Base-by-base conservation (phyloP, 371 early-diverging fungal species). In the Entomophthora muscae region DNA sequence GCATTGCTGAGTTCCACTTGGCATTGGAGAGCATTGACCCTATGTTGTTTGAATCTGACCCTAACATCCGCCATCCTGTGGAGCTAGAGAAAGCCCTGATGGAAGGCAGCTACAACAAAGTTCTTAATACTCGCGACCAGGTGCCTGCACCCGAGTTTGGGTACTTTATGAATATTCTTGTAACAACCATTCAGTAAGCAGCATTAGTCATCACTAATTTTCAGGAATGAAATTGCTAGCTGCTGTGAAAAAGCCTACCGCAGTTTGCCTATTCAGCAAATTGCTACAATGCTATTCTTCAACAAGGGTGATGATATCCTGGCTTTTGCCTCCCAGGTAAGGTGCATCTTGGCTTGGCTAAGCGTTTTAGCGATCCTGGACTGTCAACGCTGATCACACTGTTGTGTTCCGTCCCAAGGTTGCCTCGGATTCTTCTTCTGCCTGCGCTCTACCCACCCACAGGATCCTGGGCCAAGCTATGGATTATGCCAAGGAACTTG, bases 61-160 rank as follows among this genome's bases (percentile, higher is more conserved):
- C 79, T 29, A 91, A 82, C 69, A 90, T 97, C 67, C 82, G 83
- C 64, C 91, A 93, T 70, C 91, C 98, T 3, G 79, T 95, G 62
- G 83, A 89, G 71, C 75, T 96, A 65, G 90, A 89, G 69, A 89
- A 88, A 76, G 89, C 84, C 62, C 75, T 97, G 70, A 95, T 95
- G 95, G 98, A 95, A 71, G 96, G 98, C 26, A 86, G 87, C 66
- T 95, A 95, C 75, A 93, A 92, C 75, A 87, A 90, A 66, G 93
- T 97, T 55, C 91, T 91, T 93, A 86, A 87, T 68, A 80, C 88
- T 64, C 78, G 92, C 70, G 75, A 77, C 29, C 83, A 86, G 56
- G 91, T 92, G 7, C 91, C 94, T 31, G 89, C 89, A 13, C 81
- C 85, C 66, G 93, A 94, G 70, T 93, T 89, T 71, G 68, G 79